phyloP scores from a whole-genome alignment of 2,329 filamentous ascomycete species.

The Orbilia ellipsospora region DNA sequence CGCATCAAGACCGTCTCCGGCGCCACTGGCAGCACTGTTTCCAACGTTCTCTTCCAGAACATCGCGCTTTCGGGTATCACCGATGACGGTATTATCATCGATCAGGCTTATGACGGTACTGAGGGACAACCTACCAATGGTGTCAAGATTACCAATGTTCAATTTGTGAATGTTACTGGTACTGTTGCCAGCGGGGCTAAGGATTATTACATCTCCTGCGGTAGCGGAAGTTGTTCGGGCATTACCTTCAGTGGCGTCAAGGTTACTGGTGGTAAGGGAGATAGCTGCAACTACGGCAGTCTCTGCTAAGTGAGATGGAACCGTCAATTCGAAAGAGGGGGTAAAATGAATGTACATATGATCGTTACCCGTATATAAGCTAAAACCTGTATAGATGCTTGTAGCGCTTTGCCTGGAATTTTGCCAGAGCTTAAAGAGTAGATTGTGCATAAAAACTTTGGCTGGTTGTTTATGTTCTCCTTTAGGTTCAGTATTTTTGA shows the following conservation, averaged over 20 bases:
- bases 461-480: no score
- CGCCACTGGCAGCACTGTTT: constrained; percentile 62
- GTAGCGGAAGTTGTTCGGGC: constrained; percentile 61
- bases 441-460: no score
- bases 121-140: constrained; percentile 65
- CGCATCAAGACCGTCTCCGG: constrained; percentile 65
- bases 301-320: constrained; percentile 55
- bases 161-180: constrained; percentile 64
- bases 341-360: no score
- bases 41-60: constrained; percentile 63
- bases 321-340: no score
- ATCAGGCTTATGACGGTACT: constrained; percentile 67
- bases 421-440: no score
- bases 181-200: constrained; percentile 60
- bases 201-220: constrained; percentile 62
- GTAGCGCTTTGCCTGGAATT: no score
- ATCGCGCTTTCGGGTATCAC: constrained; percentile 57
- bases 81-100: constrained; percentile 62
- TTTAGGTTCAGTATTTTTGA: no score
- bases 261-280: constrained; percentile 62
- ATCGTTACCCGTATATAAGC: no score
- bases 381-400: no score
- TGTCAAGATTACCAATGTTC: constrained; percentile 69
- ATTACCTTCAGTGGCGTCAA: constrained; percentile 62
- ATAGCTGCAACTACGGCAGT: constrained; percentile 60